Evolutionary conservation across 1,284 basidiomycete genomes (phyloP).

Genomic region (Ceratobasidium sp.): DNA sequence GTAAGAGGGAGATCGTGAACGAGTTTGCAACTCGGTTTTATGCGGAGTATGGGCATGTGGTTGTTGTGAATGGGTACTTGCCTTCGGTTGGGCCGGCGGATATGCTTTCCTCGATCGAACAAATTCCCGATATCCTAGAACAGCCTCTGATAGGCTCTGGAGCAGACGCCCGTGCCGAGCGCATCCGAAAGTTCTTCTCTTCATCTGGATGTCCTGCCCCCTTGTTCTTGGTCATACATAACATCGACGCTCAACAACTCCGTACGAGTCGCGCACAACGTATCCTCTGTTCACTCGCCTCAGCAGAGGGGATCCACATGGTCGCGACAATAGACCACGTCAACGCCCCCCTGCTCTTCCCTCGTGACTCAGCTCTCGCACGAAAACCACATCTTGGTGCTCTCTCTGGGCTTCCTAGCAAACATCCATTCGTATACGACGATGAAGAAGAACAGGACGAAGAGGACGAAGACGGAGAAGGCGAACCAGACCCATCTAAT

Average conservation of each 20-base stretch:
- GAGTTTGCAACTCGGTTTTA: conserved; percentile 73
- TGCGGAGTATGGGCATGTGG: conserved; percentile 73
- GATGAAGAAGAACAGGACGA: conserved; percentile 6
- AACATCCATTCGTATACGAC: no score
- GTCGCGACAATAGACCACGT: conserved; percentile 88
- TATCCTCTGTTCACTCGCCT: conserved; percentile 76
- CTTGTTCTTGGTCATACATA: conserved; percentile 87
- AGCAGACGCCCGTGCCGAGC: conserved; percentile 71
- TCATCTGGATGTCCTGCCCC: conserved; percentile 52
- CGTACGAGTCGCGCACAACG: conserved; percentile 73
- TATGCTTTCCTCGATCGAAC: conserved; percentile 75
- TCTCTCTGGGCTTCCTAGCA: background rate
- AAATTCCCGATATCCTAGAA: conserved; percentile 66
- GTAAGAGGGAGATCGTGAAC: conserved; percentile 82
- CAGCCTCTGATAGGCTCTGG: conserved; percentile 54
- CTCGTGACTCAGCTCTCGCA: conserved; percentile 69
- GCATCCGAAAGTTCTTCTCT: conserved; percentile 74
- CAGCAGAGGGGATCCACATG: conserved; percentile 80
- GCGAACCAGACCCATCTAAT: conserved; percentile 31
- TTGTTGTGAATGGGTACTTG: conserved; percentile 85
- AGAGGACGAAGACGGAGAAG: conserved; percentile 42
- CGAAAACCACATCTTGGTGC: conserved; percentile 60
- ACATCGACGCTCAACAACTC: conserved; percentile 82
- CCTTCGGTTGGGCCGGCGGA: conserved; percentile 79
- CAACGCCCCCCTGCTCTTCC: conserved; percentile 83